Base-by-base conservation (phyloP, 2,329 filamentous ascomycete genomes). In the Hypoxylon sp. region DNA sequence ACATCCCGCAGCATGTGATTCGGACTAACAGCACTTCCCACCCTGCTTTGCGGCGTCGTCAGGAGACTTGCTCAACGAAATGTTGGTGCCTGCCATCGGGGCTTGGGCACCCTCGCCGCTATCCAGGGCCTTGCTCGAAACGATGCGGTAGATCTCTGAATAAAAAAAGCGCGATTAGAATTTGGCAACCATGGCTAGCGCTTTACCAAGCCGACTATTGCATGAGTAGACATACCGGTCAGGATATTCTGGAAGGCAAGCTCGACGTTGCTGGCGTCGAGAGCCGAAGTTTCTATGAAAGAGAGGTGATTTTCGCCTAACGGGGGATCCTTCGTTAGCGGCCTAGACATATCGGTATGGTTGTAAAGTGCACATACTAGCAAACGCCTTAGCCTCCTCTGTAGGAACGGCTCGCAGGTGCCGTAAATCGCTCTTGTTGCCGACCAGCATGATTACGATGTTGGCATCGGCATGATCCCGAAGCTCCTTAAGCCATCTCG, bases 341-440 rank as follows among this genome's bases (percentile, higher is more conserved):
- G n/a, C n/a, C 36, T 28, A 40, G 38, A 45, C 24, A 49, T 54
- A 28, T 32, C 16, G 22, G 55, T 48, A 30, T 9, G 16, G 54
- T 50, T 32, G 20, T 36, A 40, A 53, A 61, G 24, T 46, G 45
- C 64, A 80, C 87, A 69, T 82, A 97, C 95, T 97, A 61, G 96
- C 96, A 88, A 99, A 99, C 69, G 93, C 87, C 84, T 98, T 99
- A 74, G 95, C 96, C 82, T 98, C 95, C 78, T 99, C 96, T 65
- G 96, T 99, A 53, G 96, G 93, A 72, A 99, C 96, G 71, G 96
- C 96, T 79, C 96, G 89, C 77, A 99, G 86, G 83, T 99, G 96
- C 82, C 94, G 92, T 91, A 98, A 91, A 97, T 99, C 96, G 81
- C 94, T 98, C 91, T 99, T 99, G 89, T 99, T 99, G 81, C 96